Evolutionary conservation across 2,329 filamentous ascomycete genomes (phyloP).

Genomic region (Aspergillus caelatus): DNA sequence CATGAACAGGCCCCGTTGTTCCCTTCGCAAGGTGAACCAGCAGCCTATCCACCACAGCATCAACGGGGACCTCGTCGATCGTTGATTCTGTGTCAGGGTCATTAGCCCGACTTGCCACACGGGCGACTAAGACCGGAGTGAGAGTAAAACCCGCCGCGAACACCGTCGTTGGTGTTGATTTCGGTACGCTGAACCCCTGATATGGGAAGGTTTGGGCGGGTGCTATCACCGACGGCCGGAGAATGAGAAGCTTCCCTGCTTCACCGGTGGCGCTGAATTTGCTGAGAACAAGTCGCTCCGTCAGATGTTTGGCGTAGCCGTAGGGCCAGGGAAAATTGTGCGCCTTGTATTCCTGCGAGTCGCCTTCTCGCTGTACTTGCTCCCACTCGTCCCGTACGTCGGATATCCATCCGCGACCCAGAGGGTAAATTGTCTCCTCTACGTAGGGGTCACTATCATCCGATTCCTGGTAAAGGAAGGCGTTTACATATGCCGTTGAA

Average conservation of each 20-base stretch:
- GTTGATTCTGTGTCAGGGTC: not conserved
- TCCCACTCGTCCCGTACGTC: not conserved
- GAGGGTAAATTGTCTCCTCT: conserved; percentile 18
- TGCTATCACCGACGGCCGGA: conserved; percentile 17
- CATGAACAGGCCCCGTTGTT: conserved; percentile 8
- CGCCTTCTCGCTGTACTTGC: conserved; percentile 3
- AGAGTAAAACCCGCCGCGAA: conserved; percentile 6
- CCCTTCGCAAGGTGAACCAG: conserved; percentile 13
- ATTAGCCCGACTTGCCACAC: not conserved
- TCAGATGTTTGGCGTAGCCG: conserved; percentile 20
- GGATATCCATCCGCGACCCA: not conserved
- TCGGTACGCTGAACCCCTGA: conserved; percentile 9
- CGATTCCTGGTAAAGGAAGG: conserved; percentile 11
- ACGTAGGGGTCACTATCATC: conserved; percentile 8
- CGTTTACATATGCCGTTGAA: conserved; percentile 23
- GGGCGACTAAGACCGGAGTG: not conserved
- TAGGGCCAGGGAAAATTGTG: conserved; percentile 20
- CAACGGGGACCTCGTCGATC: conserved; percentile 13
- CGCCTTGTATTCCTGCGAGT: conserved; percentile 3
- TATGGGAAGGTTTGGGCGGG: conserved; percentile 14
- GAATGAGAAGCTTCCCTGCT: conserved; percentile 13
- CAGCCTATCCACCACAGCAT: conserved; percentile 14
- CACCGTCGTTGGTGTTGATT: conserved; percentile 10
- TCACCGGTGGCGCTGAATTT: not conserved
- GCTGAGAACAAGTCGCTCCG: conserved; percentile 10